Evolutionary conservation across 441 rosid species (phyloP).

Genomic region (Gossypium davidsonii): DNA sequence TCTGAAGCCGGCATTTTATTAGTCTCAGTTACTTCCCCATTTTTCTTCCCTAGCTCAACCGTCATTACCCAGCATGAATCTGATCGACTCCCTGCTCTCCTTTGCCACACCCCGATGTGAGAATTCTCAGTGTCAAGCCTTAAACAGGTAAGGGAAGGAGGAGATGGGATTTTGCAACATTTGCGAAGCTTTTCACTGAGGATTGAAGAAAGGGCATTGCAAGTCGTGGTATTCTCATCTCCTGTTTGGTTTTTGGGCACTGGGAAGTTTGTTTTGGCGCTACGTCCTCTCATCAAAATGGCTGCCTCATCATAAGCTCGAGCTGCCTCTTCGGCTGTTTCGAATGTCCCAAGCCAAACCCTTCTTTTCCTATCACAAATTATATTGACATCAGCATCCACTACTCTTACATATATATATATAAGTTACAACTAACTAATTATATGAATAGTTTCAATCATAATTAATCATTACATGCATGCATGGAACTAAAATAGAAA

Average conservation of each 20-base stretch:
- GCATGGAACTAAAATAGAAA: no score
- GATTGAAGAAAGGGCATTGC: constrained; percentile 37
- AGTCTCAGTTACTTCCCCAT: not conserved
- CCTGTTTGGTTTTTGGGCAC: constrained; percentile 21
- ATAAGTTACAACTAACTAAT: no score
- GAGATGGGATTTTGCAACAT: constrained; percentile 61
- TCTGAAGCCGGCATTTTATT: constrained; percentile 1
- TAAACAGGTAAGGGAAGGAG: constrained; percentile 66
- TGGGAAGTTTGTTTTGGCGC: constrained; percentile 80
- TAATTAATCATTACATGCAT: no score
- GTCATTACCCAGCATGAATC: constrained; percentile 80
- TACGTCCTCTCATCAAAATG: constrained; percentile 69
- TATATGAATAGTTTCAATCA: no score
- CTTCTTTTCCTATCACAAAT: constrained; percentile 54
- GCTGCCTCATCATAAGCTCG: constrained; percentile 84
- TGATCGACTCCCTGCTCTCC: constrained; percentile 56
- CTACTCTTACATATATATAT: not conserved
- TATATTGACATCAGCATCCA: not conserved
- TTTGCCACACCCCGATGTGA: constrained; percentile 90
- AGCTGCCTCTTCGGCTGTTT: constrained; percentile 79
- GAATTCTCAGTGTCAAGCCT: constrained; percentile 75
- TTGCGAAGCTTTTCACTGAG: constrained; percentile 61
- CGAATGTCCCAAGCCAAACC: constrained; percentile 90
- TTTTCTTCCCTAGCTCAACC: constrained; percentile 46
- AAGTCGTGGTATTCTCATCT: constrained; percentile 8